A percentile compares a stretch with the other conserved stretches of the same genome.
These are phyloP conservation scores for Pouteria campechiana DNA, from an alignment of 179 eudicot species.

Conservation along the genomic window DNA sequence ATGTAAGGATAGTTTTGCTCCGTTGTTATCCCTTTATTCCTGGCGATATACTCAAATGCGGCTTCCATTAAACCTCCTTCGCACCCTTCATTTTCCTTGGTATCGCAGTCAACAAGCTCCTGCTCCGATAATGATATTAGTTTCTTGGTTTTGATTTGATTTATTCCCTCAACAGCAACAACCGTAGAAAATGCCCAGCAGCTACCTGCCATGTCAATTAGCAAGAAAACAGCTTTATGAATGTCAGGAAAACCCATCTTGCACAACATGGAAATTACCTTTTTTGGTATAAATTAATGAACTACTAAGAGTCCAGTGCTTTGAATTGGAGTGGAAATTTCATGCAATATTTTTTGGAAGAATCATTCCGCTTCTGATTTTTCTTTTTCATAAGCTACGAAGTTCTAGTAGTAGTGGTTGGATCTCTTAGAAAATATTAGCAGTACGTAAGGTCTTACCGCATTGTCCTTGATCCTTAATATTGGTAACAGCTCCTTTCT, in stretches of 20 bases:
- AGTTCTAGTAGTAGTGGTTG: no score
- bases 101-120: constrained; percentile 29
- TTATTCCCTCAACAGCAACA: constrained; percentile 30
- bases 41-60: constrained; percentile 19
- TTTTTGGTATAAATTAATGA: no score
- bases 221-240: no score
- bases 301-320: no score
- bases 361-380: no score
- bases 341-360: no score
- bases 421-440: no score
- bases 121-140: constrained; percentile 20
- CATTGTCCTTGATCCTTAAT: constrained; percentile 67
- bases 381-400: no score
- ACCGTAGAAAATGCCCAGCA: constrained; percentile 33
- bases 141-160: constrained; percentile 17
- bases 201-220: constrained; percentile 29
- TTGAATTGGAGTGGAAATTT: no score
- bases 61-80: constrained; percentile 28
- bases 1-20: constrained; percentile 28
- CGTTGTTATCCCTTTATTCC: constrained; percentile 24
- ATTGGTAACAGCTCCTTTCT: constrained; percentile 58
- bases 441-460: constrained; percentile 26
- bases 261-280: no score
- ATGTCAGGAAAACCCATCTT: no score
- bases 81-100: constrained; percentile 16